A percentile compares a stretch with the other conserved stretches of the same genome.
Conservation (phyloP, 805 yeast genomes). For the Barnettozyma botsteinii region DNA sequence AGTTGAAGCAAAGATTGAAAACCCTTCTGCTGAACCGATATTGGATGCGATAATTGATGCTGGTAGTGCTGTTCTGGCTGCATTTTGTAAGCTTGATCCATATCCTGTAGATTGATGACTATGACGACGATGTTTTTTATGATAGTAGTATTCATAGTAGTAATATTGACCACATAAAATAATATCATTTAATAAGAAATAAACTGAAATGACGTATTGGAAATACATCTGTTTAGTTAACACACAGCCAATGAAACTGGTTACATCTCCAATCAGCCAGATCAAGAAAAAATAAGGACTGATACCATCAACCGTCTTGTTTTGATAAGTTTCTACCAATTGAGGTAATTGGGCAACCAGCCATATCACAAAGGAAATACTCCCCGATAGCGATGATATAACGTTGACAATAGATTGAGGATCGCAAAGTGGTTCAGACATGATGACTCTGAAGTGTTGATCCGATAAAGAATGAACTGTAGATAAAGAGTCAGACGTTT, state of each 20-base stretch:
- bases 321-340: slow-evolving; percentile 45
- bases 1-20: slow-evolving; percentile 1
- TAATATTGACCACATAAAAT: slow-evolving; percentile 65
- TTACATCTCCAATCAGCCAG: slow-evolving; percentile 39
- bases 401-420: slow-evolving; percentile 11
- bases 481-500: no score
- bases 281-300: slow-evolving; percentile 47
- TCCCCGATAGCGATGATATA: slow-evolving; percentile 36
- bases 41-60: slow-evolving; percentile 25
- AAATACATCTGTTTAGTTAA: slow-evolving; percentile 76
- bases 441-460: no score
- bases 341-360: slow-evolving; percentile 52
- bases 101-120: slow-evolving; percentile 10
- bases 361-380: slow-evolving; percentile 39
- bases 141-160: slow-evolving; percentile 46
- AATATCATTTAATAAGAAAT: slow-evolving; percentile 68
- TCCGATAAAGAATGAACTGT: no score
- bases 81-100: slow-evolving; percentile 9
- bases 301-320: slow-evolving; percentile 56
- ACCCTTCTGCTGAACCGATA: slow-evolving; percentile 11
- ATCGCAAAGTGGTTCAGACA: slow-evolving; percentile 12
- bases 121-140: slow-evolving; percentile 26
- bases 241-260: slow-evolving; percentile 62
- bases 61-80: slow-evolving; percentile 16
- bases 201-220: slow-evolving; percentile 65